These are phyloP conservation scores for Cystobasidium sp. DNA, from an alignment of 1,284 basidiomycete species.

Conservation along the genomic window DNA sequence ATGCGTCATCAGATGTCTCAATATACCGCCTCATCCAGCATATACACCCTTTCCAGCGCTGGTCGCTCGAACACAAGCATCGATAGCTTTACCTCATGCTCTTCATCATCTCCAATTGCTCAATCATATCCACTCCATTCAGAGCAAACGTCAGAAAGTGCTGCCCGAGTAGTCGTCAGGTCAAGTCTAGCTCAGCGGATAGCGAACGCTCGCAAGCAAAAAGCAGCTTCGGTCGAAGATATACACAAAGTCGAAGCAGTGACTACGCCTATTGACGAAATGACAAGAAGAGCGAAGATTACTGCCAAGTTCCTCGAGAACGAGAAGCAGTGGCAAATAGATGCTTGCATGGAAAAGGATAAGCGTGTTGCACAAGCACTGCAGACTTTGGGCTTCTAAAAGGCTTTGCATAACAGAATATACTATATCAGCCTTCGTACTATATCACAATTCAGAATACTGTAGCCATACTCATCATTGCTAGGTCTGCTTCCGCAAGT, in stretches of 20 bases:
- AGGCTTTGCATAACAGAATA: not conserved
- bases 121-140: not conserved
- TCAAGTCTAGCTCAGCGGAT: constrained; percentile 26
- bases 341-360: constrained; percentile 9
- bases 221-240: not conserved
- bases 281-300: constrained; percentile 8
- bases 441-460: too few species aligned
- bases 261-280: not conserved
- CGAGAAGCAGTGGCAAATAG: constrained; percentile 30
- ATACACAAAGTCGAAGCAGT: not conserved
- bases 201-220: constrained; percentile 16
- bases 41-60: constrained; percentile 2
- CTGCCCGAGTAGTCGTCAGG: constrained; percentile 9
- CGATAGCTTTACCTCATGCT: constrained; percentile 13
- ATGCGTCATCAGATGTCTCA: constrained; percentile 21
- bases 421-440: not conserved
- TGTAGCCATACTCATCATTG: too few species aligned
- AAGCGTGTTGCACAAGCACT: constrained; percentile 11
- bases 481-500: too few species aligned
- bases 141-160: not conserved
- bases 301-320: constrained; percentile 26
- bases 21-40: not conserved
- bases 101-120: not conserved
- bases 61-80: not conserved
- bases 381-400: constrained; percentile 11